Conservation (phyloP, 352 stramenopile genomes). For the Phytophthora melonis region DNA sequence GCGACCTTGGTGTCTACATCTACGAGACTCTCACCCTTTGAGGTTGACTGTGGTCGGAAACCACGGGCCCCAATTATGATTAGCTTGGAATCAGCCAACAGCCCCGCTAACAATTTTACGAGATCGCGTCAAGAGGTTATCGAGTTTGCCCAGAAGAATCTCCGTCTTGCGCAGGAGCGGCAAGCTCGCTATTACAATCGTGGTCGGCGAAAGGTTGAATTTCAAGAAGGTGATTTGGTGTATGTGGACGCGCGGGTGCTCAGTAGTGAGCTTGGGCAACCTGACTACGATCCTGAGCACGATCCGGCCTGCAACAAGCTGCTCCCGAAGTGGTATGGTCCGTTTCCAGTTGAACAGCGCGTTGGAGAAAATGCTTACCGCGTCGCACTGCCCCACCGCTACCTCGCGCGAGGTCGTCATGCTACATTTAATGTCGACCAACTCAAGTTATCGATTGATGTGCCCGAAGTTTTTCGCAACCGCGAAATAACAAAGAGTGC, state of each 20-base stretch:
- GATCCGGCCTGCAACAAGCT: slow-evolving; percentile 13
- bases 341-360: no score
- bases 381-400: no score
- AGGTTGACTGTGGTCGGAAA: slow-evolving; percentile 9
- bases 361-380: no score
- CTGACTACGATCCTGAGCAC: slow-evolving; percentile 2
- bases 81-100: no score
- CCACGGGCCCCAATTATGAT: no score
- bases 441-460: no score
- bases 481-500: no score
- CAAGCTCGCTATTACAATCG: slow-evolving; percentile 5
- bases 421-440: no score
- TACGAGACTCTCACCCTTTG: slow-evolving; percentile 6
- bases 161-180: background rate
- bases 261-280: slow-evolving; percentile 6
- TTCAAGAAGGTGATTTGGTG: slow-evolving; percentile 14
- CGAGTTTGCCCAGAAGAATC: slow-evolving; percentile 8
- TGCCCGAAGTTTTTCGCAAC: no score
- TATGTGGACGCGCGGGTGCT: slow-evolving; percentile 1
- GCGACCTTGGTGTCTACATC: slow-evolving; percentile 10
- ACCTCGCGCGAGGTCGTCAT: no score
- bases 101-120: no score
- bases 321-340: no score
- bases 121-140: slow-evolving; percentile 5
- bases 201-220: slow-evolving; percentile 1